These are phyloP conservation scores for Volvox carteri DNA, from an alignment of 163 green algal genomes.

Conservation along the genomic window DNA sequence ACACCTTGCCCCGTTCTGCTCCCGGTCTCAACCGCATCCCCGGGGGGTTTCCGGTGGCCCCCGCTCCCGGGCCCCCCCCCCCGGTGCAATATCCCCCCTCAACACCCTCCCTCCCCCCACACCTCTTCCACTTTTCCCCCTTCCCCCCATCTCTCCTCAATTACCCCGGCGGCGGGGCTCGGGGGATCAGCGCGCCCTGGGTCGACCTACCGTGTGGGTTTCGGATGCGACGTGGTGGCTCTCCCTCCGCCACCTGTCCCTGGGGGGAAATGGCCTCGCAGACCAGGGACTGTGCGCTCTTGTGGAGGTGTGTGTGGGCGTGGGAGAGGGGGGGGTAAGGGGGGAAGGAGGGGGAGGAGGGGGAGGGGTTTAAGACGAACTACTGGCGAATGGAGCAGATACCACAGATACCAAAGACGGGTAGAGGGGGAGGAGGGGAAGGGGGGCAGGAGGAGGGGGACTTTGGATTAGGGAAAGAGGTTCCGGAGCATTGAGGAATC, in stretches of 20 bases:
- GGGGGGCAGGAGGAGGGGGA: neutral
- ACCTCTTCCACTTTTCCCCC: neutral
- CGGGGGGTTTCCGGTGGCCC: too few relatives aligned
- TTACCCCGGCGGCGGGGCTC: too few relatives aligned
- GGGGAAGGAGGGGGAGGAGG: neutral
- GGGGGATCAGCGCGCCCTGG: constrained; percentile 43
- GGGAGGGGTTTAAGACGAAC: too few relatives aligned
- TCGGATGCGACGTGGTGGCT: constrained; percentile 43
- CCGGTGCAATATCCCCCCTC: neutral
- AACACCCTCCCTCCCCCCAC: neutral
- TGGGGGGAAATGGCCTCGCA: constrained; percentile 42
- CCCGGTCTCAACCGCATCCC: too few relatives aligned
- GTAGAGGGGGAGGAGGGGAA: neutral
- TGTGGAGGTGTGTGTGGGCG: constrained; percentile 15
- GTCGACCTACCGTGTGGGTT: constrained; percentile 33
- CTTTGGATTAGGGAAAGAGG: neutral
- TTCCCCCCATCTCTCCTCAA: neutral
- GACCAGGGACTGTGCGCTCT: constrained; percentile 54
- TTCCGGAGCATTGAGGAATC: neutral
- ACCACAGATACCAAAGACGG: too few relatives aligned
- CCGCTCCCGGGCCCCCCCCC: too few relatives aligned
- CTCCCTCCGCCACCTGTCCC: neutral
- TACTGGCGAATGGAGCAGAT: neutral
- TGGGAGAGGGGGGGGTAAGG: neutral
- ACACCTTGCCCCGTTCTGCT: too few relatives aligned